phyloP scores from a whole-genome alignment of 1,139 yeast genomes.

The Pichia sp. region DNA sequence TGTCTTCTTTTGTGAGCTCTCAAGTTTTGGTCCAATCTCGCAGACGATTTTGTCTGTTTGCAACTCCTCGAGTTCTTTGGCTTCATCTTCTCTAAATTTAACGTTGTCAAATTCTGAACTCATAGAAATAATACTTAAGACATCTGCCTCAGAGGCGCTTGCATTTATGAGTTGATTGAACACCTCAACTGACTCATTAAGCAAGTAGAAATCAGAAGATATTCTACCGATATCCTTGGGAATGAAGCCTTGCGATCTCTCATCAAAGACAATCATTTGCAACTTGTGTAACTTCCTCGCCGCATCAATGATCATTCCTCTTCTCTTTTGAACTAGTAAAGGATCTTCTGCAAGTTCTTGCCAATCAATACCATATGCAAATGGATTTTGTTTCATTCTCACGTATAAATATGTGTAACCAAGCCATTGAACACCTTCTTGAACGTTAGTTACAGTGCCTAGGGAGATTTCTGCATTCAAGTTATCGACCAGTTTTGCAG shows the following conservation, averaged over 20 bases:
- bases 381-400: conserved; percentile 90
- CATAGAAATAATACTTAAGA: conserved; percentile 82
- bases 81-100: conserved; percentile 83
- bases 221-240: conserved; percentile 90
- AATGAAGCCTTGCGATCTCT: conserved; percentile 68
- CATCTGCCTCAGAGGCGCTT: conserved; percentile 86
- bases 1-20: conserved; percentile 78
- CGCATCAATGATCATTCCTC: conserved; percentile 69
- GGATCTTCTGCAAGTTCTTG: conserved; percentile 81
- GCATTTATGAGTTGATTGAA: conserved; percentile 84
- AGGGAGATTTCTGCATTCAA: conserved; percentile 92
- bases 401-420: conserved; percentile 95
- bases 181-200: conserved; percentile 80
- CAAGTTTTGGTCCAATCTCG: conserved; percentile 74
- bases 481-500: conserved; percentile 78
- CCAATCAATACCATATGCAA: conserved; percentile 91
- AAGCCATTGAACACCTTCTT: conserved; percentile 93
- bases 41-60: conserved; percentile 63
- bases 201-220: conserved; percentile 87
- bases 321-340: conserved; percentile 60
- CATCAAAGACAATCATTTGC: conserved; percentile 94
- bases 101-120: conserved; percentile 92
- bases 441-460: conserved; percentile 92
- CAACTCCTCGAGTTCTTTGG: conserved; percentile 58
- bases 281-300: conserved; percentile 75